Percentiles rank a stretch among this genome's conserved stretches.
Evolutionary conservation across 805 yeast genomes (phyloP).

Genomic region (Scheffersomyces stipitis): DNA sequence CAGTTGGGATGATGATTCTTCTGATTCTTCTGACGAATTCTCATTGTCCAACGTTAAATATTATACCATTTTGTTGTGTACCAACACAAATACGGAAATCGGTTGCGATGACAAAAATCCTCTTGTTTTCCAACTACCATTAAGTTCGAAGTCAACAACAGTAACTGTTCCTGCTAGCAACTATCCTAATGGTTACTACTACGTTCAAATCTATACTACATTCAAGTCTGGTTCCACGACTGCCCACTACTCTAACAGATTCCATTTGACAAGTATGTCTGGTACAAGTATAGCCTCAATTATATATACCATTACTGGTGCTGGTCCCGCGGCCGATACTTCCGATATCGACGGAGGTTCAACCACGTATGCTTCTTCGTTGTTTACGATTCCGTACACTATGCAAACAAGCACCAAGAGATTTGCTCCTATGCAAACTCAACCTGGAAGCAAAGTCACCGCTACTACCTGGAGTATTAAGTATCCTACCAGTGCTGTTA

Average conservation of each 20-base stretch:
- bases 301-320: constrained; percentile 38
- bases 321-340: constrained; percentile 41
- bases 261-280: constrained; percentile 66
- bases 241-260: constrained; percentile 67
- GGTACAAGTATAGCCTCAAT: constrained; percentile 47
- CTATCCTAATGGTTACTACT: constrained; percentile 68
- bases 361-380: constrained; percentile 31
- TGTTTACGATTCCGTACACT: constrained; percentile 71
- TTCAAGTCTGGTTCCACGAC: constrained; percentile 46
- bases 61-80: constrained; percentile 59
- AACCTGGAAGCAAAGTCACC: constrained; percentile 74
- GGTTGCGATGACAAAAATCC: constrained; percentile 30
- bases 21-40: constrained; percentile 45
- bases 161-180: constrained; percentile 36
- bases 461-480: constrained; percentile 63
- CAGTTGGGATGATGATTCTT: constrained; percentile 58
- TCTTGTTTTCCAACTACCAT: constrained; percentile 18
- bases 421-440: constrained; percentile 91
- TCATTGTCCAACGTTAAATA: constrained; percentile 40
- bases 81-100: constrained; percentile 60
- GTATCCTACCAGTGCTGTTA: constrained; percentile 64
- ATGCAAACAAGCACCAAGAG: constrained; percentile 75
- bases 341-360: constrained; percentile 26
- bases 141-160: no score
- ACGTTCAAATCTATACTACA: constrained; percentile 63